Base-by-base conservation (phyloP, 2,329 filamentous ascomycete genomes). In the Byssoonygena ceratinophila region DNA sequence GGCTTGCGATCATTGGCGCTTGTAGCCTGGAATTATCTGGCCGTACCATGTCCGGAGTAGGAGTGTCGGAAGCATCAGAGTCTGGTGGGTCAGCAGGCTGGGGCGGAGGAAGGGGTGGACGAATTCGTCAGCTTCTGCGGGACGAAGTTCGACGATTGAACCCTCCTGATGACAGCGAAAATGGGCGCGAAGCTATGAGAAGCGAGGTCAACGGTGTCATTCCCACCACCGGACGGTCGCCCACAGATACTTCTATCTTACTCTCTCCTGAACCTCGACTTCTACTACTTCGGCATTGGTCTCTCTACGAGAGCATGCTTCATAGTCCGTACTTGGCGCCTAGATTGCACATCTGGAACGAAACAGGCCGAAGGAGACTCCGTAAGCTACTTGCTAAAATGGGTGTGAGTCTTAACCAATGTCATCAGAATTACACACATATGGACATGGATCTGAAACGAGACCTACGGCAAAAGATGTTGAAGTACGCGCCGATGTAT, bases 361-460 rank as follows among this genome's bases (percentile, higher is more conserved):
- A 97, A 57, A 80, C 79, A 47, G 92, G 92, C 2, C 78, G 87
- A 50, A 94, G 94, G 66, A 81, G 91, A 48, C 74, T 98, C 18
- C 87, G 96, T 68, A 97, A 97, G 65, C 78, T 98, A 0, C 77
- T 98, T 2, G 92, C 92, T 40, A 98, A 97, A 69, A 98, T 98
- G 91, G 92, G 92, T 29, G 87, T 98, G 52, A 94, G 87, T 63
- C 74, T 97, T 34, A 85, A 84, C 4, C 91, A 98, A 70, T 95
- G 90, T 71, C 90, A 88, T 62, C 92, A 97, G 68, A 91, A 83
- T 65, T 98, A 97, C 66, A 88, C 89, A 0, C 92, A 98, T 68
- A 97, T 98, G 90, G 91, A 97, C 69, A 94, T 96, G 82, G 84
- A 94, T 68, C 74, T 98, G 31, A 98, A 97, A 70, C 83, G 87